phyloP scores from a whole-genome alignment of 2,329 filamentous ascomycete species.

The Colletotrichum coccodes region DNA sequence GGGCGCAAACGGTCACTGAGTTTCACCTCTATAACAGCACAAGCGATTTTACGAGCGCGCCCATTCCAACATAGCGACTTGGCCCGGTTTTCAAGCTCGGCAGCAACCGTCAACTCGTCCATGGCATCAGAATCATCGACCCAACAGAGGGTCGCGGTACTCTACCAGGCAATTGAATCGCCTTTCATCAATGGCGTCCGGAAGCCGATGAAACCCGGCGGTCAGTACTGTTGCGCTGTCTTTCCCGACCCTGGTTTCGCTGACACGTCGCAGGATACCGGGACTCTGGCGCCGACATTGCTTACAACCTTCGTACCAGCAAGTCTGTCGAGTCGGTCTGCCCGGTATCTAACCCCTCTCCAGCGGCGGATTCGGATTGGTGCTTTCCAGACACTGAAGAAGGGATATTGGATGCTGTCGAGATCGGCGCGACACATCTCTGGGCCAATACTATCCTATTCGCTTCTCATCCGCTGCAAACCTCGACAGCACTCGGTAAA shows the following conservation, averaged over 20 bases:
- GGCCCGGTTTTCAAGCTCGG: not conserved
- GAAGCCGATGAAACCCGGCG: constrained; percentile 61
- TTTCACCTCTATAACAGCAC: no score
- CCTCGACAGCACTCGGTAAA: constrained; percentile 43
- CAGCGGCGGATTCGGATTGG: constrained; percentile 46
- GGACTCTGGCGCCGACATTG: constrained; percentile 60
- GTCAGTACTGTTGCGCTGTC: constrained; percentile 35
- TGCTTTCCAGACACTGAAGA: constrained; percentile 54
- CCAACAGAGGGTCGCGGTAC: constrained; percentile 47
- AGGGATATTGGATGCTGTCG: constrained; percentile 51
- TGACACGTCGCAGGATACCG: constrained; percentile 49
- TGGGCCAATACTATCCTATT: constrained; percentile 64
- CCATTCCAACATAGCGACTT: no score
- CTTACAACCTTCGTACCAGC: constrained; percentile 47
- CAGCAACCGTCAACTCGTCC: not conserved
- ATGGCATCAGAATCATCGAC: no score
- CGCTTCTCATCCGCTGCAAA: constrained; percentile 57
- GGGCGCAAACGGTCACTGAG: no score
- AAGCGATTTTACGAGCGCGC: not conserved
- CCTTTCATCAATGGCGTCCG: constrained; percentile 56
- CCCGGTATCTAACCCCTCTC: constrained; percentile 40
- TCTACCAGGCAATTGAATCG: constrained; percentile 58
- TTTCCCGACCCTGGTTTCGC: no score
- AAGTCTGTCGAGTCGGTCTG: constrained; percentile 45
- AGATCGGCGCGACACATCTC: constrained; percentile 53